Conservation (phyloP, 805 yeast genomes). For the Maudiozyma turicensis region DNA sequence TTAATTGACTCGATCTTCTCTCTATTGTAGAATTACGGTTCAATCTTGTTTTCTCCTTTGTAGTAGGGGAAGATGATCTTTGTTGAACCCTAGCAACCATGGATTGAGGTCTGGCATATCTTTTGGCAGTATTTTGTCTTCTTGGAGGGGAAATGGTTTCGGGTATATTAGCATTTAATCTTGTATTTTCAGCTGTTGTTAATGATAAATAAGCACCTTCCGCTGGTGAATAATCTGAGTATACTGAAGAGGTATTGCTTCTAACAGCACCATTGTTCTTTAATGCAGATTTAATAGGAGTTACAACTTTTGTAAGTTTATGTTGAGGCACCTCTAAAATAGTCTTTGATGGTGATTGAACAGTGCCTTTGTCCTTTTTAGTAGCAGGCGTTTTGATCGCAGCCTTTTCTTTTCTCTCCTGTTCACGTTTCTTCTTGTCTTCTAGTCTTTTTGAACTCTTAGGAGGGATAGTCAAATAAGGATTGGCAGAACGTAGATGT, state of each 20-base stretch:
- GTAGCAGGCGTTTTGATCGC: no score
- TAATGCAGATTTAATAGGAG: conserved; percentile 39
- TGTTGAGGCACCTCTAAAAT: conserved; percentile 1
- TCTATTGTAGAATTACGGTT: conserved; percentile 9
- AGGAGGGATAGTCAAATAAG: conserved; percentile 6
- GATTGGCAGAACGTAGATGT: conserved; percentile 35
- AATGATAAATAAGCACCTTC: conserved; percentile 55
- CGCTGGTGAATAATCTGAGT: conserved; percentile 34
- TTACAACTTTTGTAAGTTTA: conserved; percentile 7
- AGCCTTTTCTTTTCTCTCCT: neutral
- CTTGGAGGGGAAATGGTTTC: conserved; percentile 9
- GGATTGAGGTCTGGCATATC: conserved; percentile 17
- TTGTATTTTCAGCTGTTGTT: conserved; percentile 72
- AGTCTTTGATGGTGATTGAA: neutral
- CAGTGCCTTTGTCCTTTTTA: no score
- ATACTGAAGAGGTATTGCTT: conserved; percentile 11
- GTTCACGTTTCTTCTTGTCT: neutral
- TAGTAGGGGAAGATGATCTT: conserved; percentile 10
- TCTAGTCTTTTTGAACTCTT: neutral
- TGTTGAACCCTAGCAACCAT: conserved; percentile 6
- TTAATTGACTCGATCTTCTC: neutral
- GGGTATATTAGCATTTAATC: conserved; percentile 55
- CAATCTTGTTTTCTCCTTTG: conserved; percentile 6
- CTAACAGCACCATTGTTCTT: conserved; percentile 24
- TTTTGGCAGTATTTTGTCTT: conserved; percentile 7